Evolutionary conservation across 331 rosid genomes (phyloP), one percentile per base, ranked within the genome.

Genomic region (Arachis monticola): DNA sequence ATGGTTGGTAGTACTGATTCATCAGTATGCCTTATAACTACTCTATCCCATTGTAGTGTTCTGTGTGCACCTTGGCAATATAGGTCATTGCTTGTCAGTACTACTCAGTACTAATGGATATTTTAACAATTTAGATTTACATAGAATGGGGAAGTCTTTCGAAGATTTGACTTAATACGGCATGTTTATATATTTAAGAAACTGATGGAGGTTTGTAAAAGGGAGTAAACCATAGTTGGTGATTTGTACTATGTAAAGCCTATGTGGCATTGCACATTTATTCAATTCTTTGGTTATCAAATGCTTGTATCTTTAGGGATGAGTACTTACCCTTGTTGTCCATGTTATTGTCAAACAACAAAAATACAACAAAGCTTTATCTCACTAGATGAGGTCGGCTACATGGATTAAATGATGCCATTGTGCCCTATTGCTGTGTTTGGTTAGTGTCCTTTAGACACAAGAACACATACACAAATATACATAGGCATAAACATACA

Each of bases 91-190:
- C 60, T 78, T 62, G 64, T 41, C 31, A 53, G 13, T 17, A 14
- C 60, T 60, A 22, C 27, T 22, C 27, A 22, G 27, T 22, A 22
- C 61, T 32, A 58, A 48, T 78, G 13, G 44, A 73, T 48, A 58
- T 40, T 81, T 64, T 40, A 64, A 9, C 45, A 67, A 64, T 73
- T 69, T 64, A 73, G 67, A 17, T 11, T 48, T 77, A 41, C 44
- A 70, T 62, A 7, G 30, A 51, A 50, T 69, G 40, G 41, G 50
- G 48, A 8, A 51, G 46, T 61, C 76, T 61, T 22, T n/a, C 6
- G 31, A 38, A 46, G 44, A 40, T 14, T 17, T 27, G 61, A 62
- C 64, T 45, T 6, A 10, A 11, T n/a, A 9, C 14, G 56, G 8
- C 44, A 10, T 57, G 64, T 10, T 56, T 4, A 57, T 44, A 48